Evolutionary conservation across 2,329 filamentous ascomycete genomes (phyloP), one percentile per base, ranked within the genome.

Genomic region (Akanthomyces uredinophilus): DNA sequence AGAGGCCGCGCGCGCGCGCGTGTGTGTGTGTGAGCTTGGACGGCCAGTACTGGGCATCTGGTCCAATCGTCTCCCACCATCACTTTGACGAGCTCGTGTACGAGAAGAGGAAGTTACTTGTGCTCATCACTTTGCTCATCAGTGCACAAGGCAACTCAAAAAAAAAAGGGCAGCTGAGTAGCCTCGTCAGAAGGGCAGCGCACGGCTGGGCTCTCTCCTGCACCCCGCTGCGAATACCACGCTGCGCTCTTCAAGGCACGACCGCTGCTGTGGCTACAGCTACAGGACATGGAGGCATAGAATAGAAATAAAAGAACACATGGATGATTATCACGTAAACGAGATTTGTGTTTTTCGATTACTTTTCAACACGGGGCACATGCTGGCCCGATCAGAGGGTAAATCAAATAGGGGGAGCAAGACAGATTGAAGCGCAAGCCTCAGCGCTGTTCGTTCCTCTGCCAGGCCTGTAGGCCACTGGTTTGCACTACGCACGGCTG

Each of bases 41-140:
- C 8, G 46, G 11, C 8, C 46, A 29, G 20, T 13, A 35, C 32
- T 35, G 7, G 32, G 32, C 32, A 35, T 35, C 32, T 35, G 18
- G 11, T 27, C 54, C 54, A 57, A 57, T 57, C 29, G 35, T 47
- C 54, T 49, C 54, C n/a, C 41, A 55, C 53, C 18, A 18, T n/a
- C 29, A 20, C 18, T 8, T 35, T n/a, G 6, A 20, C 6, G 27
- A 16, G 27, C 49, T 29, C 37, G 22, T 55, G 24, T 49, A 49
- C 27, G 20, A 57, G 13, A 47, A 57, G 41, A 57, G 54, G 27
- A 32, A 46, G 37, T 47, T 18, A 47, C 10, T 22, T 22, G n/a
- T 44, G 39, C 18, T 10, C 11, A 46, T 55, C 39, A 55, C 10
- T 24, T 29, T 6, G 6, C 4, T 20, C 35, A 22, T 16, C n/a